Evolutionary conservation across 2,329 filamentous ascomycete species (phyloP).

Genomic region (Claviceps pazoutovae): DNA sequence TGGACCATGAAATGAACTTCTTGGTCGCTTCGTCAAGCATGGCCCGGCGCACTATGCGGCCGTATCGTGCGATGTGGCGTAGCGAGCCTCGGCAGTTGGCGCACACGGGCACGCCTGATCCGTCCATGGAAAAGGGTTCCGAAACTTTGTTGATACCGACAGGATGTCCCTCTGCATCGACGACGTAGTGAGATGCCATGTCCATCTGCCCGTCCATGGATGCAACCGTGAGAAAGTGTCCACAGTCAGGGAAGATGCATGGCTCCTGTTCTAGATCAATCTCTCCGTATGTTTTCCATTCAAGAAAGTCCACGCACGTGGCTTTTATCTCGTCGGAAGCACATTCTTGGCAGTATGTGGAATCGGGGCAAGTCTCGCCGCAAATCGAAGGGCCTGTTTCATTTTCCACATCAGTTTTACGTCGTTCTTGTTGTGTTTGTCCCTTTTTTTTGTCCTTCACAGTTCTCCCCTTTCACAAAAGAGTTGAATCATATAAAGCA

Average conservation of each 20-base stretch:
- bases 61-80: constrained; percentile 44
- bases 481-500: neutral
- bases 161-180: constrained; percentile 22
- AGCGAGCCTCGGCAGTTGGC: constrained; percentile 46
- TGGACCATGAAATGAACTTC: constrained; percentile 45
- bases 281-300: constrained; percentile 39
- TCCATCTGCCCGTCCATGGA: constrained; percentile 49
- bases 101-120: constrained; percentile 36
- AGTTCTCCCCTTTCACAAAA: neutral
- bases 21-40: constrained; percentile 50
- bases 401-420: neutral
- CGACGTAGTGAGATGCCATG: constrained; percentile 34
- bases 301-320: constrained; percentile 41
- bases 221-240: constrained; percentile 46
- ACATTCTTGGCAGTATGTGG: constrained; percentile 43
- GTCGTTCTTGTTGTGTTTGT: neutral
- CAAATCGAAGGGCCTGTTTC: constrained; percentile 39
- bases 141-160: constrained; percentile 20
- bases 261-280: constrained; percentile 45
- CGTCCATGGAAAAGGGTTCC: constrained; percentile 31
- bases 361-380: constrained; percentile 44
- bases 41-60: constrained; percentile 44
- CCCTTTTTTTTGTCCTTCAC: too few relatives aligned
- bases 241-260: constrained; percentile 47
- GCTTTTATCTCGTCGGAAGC: constrained; percentile 28